Base-by-base conservation (phyloP, 768 basidiomycete species). In the Kwoniella sp. region DNA sequence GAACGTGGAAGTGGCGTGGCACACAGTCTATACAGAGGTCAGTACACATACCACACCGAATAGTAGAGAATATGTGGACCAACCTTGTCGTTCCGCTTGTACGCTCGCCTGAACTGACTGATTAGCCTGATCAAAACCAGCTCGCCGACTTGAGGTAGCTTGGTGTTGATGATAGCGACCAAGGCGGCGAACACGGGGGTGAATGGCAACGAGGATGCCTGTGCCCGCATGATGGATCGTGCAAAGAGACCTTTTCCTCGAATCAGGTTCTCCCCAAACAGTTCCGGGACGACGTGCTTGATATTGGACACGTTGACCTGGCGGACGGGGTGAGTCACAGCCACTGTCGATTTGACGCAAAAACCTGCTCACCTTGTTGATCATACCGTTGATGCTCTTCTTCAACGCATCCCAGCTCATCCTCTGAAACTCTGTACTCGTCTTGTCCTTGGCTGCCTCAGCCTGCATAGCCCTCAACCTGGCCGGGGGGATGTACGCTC, bases 301-400 rank as follows among this genome's bases (percentile, higher is more conserved):
- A 99, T 99, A 73, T 98, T 98, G 62, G 84, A 80, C 17, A 90
- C 80, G 74, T 98, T 96, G 77, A 99, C 89, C 74, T 75, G 33
- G 1, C 11, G 26, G 8, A 27, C 19, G 12, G 8, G 5, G 19
- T 33, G 36, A 46, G 49, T 17, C 29, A 3, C 6, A 45, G 19
- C 32, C 40, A 37, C 40, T 37, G 49, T 17, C 57, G 9, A 14
- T 31, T 23, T 25, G 23, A 26, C 27, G 33, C 19, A 36, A 28
- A 26, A 27, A 15, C 8, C 5, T 14, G 12, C 32, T 49, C 27
- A 73, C 74, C 80, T 95, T 87, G 80, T 99, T 99, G 80, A 98
- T 93, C 63, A 98, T 86, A 89, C 95, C 95, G 25, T 95, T 98
- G 67, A 99, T 87, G 44, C 86, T 88, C 76, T 99, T 99, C 70